phyloP scores from a whole-genome alignment of 1,284 basidiomycete species.

The Kalmanozyma brasiliensis region DNA sequence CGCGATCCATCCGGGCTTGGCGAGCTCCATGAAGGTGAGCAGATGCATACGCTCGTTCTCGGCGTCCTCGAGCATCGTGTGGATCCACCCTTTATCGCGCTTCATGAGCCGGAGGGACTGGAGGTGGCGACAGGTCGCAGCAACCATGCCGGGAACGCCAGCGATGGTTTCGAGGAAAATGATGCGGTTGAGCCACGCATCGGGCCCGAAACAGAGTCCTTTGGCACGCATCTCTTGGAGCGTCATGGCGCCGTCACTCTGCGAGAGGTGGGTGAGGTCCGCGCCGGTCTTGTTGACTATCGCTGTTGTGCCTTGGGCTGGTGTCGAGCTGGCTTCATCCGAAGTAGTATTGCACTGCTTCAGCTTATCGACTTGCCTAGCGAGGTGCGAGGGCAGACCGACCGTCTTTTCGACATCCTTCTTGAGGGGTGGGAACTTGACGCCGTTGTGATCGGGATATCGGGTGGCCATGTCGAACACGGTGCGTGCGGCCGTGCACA shows the following conservation, averaged over 20 bases:
- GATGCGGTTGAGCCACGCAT: conserved; percentile 56
- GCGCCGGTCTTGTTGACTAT: conserved; percentile 29
- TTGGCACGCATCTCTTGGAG: conserved; percentile 55
- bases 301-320: neutral
- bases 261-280: conserved; percentile 3
- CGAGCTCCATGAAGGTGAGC: conserved; percentile 42
- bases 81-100: conserved; percentile 59
- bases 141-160: conserved; percentile 87
- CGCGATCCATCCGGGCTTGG: conserved; percentile 43
- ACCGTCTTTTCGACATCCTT: conserved; percentile 37
- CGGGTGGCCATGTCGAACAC: conserved; percentile 58
- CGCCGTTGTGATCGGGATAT: conserved; percentile 49
- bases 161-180: conserved; percentile 75
- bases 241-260: conserved; percentile 38
- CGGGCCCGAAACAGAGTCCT: conserved; percentile 54
- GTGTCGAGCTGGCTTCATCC: too few relatives aligned
- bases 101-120: conserved; percentile 53
- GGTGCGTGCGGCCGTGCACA: conserved; percentile 35
- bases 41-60: conserved; percentile 63
- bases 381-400: conserved; percentile 29
- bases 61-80: conserved; percentile 58
- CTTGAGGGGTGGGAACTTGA: conserved; percentile 48
- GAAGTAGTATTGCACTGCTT: conserved; percentile 10
- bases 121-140: conserved; percentile 82
- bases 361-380: conserved; percentile 23